Base-by-base conservation (phyloP, 148 eudicot species). In the Rhododendron mucronatum region DNA sequence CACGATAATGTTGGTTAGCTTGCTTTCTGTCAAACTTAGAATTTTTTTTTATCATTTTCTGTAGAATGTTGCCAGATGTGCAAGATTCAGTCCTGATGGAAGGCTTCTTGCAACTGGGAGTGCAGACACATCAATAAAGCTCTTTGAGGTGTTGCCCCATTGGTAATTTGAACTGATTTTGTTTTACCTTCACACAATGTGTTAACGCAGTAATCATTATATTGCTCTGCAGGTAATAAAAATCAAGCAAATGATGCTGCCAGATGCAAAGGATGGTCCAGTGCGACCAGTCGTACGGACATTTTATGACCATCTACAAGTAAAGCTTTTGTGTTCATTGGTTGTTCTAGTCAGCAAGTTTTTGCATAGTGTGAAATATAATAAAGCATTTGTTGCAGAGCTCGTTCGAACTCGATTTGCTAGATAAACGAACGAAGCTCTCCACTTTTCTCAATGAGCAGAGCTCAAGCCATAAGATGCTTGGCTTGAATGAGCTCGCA, bases 61-160 rank as follows among this genome's bases (percentile, higher is more conserved):
- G 71, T 84, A 96, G 98, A 93, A 94, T 89, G 88, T 92, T 89
- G 97, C 96, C 71, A 91, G 96, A 88, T 94, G 98, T 91, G 97
- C 97, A 69, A 91, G 95, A 89, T 95, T 94, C 88, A 94, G 97
- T 90, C 95, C 96, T 84, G 98, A 95, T 91, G 98, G 96, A 84
- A 91, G 91, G 85, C 94, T 91, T 91, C 90, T 95, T 83, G 97
- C 98, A 74, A 93, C 97, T 74, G 97, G 98, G 88, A 95, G 98
- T 91, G 92, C 98, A 65, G 98, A 95, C 89, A 89, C 92, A 78
- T 95, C 98, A 87, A 91, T 95, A 83, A 95, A 95, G 87, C 96
- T 95, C 61, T 94, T 94, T 86, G 98, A 95, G 98, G 97, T 95
- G 80, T 88, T 26, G 16, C 81, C 48, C 30, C 84, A 13, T 20